Evolutionary conservation across 306 rosid genomes (phyloP).

Genomic region (Malus sylvestris): DNA sequence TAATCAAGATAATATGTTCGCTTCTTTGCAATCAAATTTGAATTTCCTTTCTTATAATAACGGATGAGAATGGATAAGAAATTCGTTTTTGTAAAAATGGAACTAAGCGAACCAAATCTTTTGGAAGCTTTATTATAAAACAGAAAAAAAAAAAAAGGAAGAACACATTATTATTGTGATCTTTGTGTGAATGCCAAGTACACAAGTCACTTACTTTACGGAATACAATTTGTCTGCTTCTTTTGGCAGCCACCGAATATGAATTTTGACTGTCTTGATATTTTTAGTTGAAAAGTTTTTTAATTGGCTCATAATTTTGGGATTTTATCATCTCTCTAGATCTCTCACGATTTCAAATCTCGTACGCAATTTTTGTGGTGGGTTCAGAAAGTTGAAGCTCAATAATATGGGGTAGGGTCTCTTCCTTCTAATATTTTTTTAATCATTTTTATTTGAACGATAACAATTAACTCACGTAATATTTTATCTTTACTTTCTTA

Average conservation of each 20-base stretch:
- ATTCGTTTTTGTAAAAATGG: too few relatives aligned
- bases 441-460: too few relatives aligned
- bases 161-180: background rate
- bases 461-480: too few relatives aligned
- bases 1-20: too few relatives aligned
- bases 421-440: too few relatives aligned
- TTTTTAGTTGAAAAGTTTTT: background rate
- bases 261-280: background rate
- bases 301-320: background rate
- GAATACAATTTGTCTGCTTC: background rate
- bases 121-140: background rate
- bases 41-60: too few relatives aligned
- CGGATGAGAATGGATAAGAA: background rate
- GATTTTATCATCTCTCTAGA: background rate
- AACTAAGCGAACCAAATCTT: background rate
- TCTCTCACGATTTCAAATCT: background rate
- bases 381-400: background rate
- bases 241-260: constrained; percentile 3
- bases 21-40: too few relatives aligned
- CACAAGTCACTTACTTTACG: background rate
- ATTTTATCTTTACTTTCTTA: too few relatives aligned
- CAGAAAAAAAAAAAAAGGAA: background rate
- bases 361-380: background rate
- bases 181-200: background rate
- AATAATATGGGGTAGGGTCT: background rate